phyloP scores from a whole-genome alignment of 1,284 basidiomycete genomes.

The Malassezia dermatis region DNA sequence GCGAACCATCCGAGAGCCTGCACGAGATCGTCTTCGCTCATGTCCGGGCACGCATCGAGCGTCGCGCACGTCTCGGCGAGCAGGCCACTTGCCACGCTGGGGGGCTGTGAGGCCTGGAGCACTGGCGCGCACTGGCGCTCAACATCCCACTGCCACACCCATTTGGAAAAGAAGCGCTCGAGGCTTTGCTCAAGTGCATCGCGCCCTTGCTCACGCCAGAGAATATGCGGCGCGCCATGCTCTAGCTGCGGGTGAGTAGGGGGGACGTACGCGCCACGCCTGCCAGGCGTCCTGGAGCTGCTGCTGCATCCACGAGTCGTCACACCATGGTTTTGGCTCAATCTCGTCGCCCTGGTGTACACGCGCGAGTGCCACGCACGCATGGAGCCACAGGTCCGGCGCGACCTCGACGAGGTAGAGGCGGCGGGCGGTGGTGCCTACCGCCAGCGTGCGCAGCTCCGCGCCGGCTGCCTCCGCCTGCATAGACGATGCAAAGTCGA shows the following conservation, averaged over 20 bases:
- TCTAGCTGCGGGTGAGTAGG: background rate
- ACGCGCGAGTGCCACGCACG: constrained; percentile 2
- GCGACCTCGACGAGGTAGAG: constrained; percentile 9
- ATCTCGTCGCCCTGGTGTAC: background rate
- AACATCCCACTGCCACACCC: constrained; percentile 18
- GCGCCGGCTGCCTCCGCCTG: background rate
- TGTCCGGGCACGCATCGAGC: background rate
- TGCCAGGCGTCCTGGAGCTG: constrained; percentile 17
- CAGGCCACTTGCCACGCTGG: background rate
- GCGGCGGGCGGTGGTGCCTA: background rate
- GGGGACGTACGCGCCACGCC: constrained; percentile 4
- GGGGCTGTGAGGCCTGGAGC: constrained; percentile 5
- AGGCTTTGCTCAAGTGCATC: background rate
- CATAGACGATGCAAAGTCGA: constrained; percentile 10
- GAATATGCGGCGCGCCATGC: constrained; percentile 1
- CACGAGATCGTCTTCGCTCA: background rate
- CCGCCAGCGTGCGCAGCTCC: background rate
- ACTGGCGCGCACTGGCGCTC: constrained; percentile 9
- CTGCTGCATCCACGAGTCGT: constrained; percentile 7
- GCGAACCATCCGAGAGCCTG: background rate
- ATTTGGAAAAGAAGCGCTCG: constrained; percentile 12
- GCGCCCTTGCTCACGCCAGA: background rate
- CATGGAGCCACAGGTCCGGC: constrained; percentile 15
- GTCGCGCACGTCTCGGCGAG: constrained; percentile 3
- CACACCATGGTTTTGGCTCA: constrained; percentile 1